A percentile compares a stretch with the other conserved stretches of the same genome.
phyloP scores from a whole-genome alignment of 2,329 filamentous ascomycete genomes.

The Emmonsiellopsis sp. region DNA sequence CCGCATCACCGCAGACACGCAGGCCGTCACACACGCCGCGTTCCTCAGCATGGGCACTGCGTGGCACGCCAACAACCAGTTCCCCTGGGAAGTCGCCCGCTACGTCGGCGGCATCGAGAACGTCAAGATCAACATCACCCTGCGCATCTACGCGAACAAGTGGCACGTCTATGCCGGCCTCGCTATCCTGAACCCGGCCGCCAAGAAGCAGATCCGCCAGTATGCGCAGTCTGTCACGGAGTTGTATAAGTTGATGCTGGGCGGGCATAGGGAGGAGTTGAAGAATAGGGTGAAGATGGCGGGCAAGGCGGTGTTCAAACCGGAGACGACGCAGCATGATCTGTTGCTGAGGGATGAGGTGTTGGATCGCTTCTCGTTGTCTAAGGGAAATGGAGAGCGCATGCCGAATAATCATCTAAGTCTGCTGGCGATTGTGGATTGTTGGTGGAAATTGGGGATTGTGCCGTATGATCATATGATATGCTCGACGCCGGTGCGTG shows the following conservation, averaged over 20 bases:
- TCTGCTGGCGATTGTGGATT: constrained; percentile 93
- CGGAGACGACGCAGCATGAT: constrained; percentile 45
- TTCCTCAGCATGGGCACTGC: constrained; percentile 97
- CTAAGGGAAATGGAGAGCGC: constrained; percentile 55
- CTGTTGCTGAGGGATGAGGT: constrained; percentile 70
- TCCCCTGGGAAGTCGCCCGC: constrained; percentile 92
- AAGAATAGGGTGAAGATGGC: constrained; percentile 68
- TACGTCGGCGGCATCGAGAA: constrained; percentile 98
- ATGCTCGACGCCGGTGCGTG: constrained; percentile 75
- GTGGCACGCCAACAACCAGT: constrained; percentile 91
- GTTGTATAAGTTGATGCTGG: constrained; percentile 94
- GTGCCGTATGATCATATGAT: constrained; percentile 99
- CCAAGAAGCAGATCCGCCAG: constrained; percentile 84
- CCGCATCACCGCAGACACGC: constrained; percentile 94
- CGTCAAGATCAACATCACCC: constrained; percentile 95
- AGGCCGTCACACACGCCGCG: constrained; percentile 94
- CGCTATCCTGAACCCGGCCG: constrained; percentile 90
- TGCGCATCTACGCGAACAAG: constrained; percentile 96
- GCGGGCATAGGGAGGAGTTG: constrained; percentile 68
- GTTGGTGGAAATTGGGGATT: constrained; percentile 89
- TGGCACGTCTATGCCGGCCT: constrained; percentile 99
- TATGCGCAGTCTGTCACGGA: constrained; percentile 90
- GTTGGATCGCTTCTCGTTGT: constrained; percentile 80
- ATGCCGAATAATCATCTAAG: constrained; percentile 90
- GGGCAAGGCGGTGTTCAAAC: constrained; percentile 60